Base-by-base conservation (phyloP, 495 filamentous ascomycete species). In the Aspergillus ostianus region DNA sequence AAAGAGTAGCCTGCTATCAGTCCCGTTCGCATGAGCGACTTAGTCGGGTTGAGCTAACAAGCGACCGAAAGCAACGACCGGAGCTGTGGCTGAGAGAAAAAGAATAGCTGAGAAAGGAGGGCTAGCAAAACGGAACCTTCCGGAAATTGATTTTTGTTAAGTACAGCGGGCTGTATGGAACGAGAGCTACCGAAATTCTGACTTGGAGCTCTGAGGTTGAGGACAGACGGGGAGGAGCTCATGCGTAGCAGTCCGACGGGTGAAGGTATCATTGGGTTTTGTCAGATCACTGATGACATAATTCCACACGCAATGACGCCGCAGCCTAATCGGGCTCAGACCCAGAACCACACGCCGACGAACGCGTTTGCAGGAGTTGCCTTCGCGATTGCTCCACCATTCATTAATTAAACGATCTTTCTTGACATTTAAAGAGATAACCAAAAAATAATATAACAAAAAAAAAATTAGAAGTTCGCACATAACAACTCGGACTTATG, bases 261-360 rank as follows among this genome's bases (percentile, higher is more conserved):
- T 60, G 61, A 47, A 48, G 59, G 48, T 51, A 61, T 51, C 47
- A 45, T 56, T 58, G 26, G 32, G 50, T 18, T 55, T 59, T 63
- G 64, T 61, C 57, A 59, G 60, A 64, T 61, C 46, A 60, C 56
- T 61, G 75, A 78, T 78, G 75, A 78, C 75, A 77, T 77, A 77
- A 78, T 75, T 70, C 60, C 65, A 68, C 65, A 65, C 63, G 70
- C 70, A 70, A 73, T 62, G 41, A 58, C 48, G 21, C 46, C 57
- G 66, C 44, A 60, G 60, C 64, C 63, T 68, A 62, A 41, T 15
- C 36, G 36, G 32, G 32, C 32, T 36, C 32, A 12, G 32, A 36
- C 32, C 32, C n/a, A n/a, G n/a, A n/a, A n/a, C n/a, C n/a, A n/a
- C n/a, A n/a, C 32, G 9, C 32, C 32, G 9, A 36, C 6, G 32